Base-by-base conservation (phyloP, 2,329 filamentous ascomycete genomes). In the Fusarium sp. region DNA sequence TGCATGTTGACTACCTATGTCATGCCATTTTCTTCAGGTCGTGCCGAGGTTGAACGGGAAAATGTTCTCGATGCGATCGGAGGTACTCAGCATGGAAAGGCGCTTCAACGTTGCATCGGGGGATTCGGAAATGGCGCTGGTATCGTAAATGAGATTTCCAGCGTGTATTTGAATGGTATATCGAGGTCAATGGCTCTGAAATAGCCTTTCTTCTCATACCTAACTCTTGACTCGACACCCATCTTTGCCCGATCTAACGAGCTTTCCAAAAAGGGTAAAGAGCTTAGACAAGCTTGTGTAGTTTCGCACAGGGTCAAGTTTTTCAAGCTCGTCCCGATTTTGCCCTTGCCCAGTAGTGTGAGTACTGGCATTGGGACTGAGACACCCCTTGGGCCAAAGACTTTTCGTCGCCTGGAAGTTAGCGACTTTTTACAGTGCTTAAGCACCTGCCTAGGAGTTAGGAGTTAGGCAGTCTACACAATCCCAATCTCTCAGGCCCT, bases 381-480 rank as follows among this genome's bases (percentile, higher is more conserved):
- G 68, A 70, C 68, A 26, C 76, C 68, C 70, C 50, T 68, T 75
- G 53, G 26, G 72, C 76, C 76, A 76, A 78, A 77, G 70, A 39
- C 61, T 78, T 78, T 76, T 78, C 75, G 76, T 54, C 41, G 11
- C 28, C 22, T 26, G 18, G 30, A 31, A 31, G 33, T 53, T 58
- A 69, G 38, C n/a, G 28, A 53, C n/a, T 41, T 45, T 33, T 26
- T 58, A 47, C 35, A 54, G 56, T 48, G 15, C 22, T 28, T 50
- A 18, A 7, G 13, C 28, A 20, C 24, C 38, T 33, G 20, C n/a
- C 47, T 26, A 36, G 38, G 55, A 28, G 22, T 31, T 47, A 65
- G 58, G 61, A 38, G n/a, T n/a, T n/a, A n/a, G n/a, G n/a, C n/a
- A n/a, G n/a, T n/a, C n/a, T n/a, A n/a, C n/a, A n/a, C n/a, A 75